Base-by-base conservation (phyloP, 768 basidiomycete species). In the Tricholoma sp. region DNA sequence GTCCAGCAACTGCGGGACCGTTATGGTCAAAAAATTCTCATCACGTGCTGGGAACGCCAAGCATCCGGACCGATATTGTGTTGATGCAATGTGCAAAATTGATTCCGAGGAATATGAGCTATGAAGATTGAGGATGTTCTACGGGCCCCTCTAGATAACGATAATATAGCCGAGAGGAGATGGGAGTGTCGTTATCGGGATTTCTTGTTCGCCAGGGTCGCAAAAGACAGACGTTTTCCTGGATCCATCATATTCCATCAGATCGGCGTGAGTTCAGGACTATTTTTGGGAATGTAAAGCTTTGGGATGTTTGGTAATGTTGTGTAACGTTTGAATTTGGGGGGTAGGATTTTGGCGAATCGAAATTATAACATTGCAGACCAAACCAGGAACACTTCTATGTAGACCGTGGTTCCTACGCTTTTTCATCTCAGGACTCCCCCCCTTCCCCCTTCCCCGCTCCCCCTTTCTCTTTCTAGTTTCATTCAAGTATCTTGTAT, bases 271-370 rank as follows among this genome's bases (percentile, higher is more conserved):
- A n/a, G n/a, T n/a, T n/a, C n/a, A n/a, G n/a, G n/a, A n/a, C n/a
- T n/a, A n/a, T n/a, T n/a, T n/a, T n/a, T n/a, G n/a, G 32, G 11
- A 34, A 12, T 9, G 32, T 34, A 8, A 10, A 10, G 32, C 9
- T 7, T 7, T 12, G 32, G 8, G 11, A 10, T 34, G 9, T 34
- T 34, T 34, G 32, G 32, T 34, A 11, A 5, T 34, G 11, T 65
- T 63, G 45, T 61, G 62, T 39, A 50, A 63, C 55, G 64, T 65
- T 65, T 60, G 63, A 65, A 46, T n/a, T n/a, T n/a, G n/a, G n/a
- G n/a, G n/a, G n/a, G n/a, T n/a, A n/a, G n/a, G n/a, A n/a, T n/a
- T n/a, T n/a, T n/a, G n/a, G 29, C 29, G 8, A 29, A 8, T 29
- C 29, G 14, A n/a, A n/a, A 22, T 50, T 37, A 49, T 37, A 39